phyloP scores from a whole-genome alignment of 257 asterid species.

The Leonotis leonurus region DNA sequence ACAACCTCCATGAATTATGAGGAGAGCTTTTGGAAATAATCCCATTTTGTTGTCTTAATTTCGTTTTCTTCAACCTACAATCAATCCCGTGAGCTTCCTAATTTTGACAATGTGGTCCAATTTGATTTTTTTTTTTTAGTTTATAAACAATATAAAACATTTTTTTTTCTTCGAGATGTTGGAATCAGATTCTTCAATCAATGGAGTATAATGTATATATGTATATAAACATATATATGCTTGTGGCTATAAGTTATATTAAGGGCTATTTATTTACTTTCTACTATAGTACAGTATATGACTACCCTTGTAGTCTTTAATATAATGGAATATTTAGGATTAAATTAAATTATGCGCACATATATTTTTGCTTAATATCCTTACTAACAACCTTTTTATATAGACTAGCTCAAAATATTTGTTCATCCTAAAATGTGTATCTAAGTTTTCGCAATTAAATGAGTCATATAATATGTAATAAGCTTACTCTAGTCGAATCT shows the following conservation, averaged over 20 bases:
- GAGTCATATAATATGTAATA: too few species aligned
- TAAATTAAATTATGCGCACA: neutral
- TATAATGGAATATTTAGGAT: neutral
- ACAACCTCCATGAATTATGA: constrained; percentile 2
- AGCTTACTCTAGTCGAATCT: too few species aligned
- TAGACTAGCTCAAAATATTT: too few species aligned
- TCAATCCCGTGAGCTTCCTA: constrained; percentile 1
- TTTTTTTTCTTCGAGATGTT: neutral
- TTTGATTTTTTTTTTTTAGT: too few species aligned
- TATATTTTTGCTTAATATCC: too few species aligned
- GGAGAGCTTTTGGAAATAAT: neutral
- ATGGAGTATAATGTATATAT: neutral
- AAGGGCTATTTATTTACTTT: neutral
- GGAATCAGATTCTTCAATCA: neutral
- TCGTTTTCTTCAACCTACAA: neutral
- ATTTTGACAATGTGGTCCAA: neutral
- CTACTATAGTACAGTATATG: too few species aligned
- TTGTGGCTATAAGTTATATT: neutral
- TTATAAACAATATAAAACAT: too few species aligned
- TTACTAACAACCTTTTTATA: too few species aligned
- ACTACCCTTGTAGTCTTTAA: too few species aligned
- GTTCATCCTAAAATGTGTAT: too few species aligned
- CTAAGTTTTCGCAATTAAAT: too few species aligned
- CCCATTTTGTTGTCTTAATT: neutral
- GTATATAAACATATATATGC: too few species aligned